Evolutionary conservation across 106 monocot species (phyloP), one percentile per base, ranked within the genome.

Genomic region (Alisma plantagoaquatica): DNA sequence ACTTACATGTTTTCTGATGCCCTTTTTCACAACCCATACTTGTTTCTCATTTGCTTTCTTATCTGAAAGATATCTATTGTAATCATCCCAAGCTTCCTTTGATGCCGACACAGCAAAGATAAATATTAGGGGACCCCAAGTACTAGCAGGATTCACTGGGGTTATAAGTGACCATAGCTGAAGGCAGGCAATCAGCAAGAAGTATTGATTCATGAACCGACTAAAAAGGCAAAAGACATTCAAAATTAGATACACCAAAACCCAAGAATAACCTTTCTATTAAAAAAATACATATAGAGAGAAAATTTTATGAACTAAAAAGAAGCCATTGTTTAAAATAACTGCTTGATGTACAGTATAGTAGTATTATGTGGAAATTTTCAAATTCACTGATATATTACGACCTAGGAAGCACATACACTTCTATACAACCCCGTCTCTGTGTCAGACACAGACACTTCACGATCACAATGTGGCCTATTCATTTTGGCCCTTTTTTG

Each of bases 31-130:
- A 62, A 96, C 78, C 84, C 70, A 84, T 3, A 96, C 78, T 81
- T 84, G 73, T 46, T 76, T 96, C 60, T 82, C 96, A 72, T 89
- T 96, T 53, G 88, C 96, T 78, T 84, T 59, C 69, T 96, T 96
- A 60, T 96, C 96, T 56, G 81, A 84, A 52, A 89, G 70, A 70
- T 84, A 96, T 47, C 96, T 80, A 65, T 88, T 88, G 59, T 96
- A 96, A 67, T 96, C 96, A 84, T 96, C 96, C 96, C 88, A 96
- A 27, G 88, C 88, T 65, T 96, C 96, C 70, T 96, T 96, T 22
- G 83, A 68, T 38, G 96, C 88, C 61, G 96, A 96, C 10, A 96
- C 81, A 8, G 84, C 58, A 77, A 96, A 96, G 29, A 96, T 96
- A 73, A 96, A 70, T 42, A 88, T 74, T 53, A 96, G 78, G 26